A percentile compares a stretch with the other conserved stretches of the same genome.
phyloP scores from a whole-genome alignment of 2,329 filamentous ascomycete genomes.

The Xylariaceae sp. region DNA sequence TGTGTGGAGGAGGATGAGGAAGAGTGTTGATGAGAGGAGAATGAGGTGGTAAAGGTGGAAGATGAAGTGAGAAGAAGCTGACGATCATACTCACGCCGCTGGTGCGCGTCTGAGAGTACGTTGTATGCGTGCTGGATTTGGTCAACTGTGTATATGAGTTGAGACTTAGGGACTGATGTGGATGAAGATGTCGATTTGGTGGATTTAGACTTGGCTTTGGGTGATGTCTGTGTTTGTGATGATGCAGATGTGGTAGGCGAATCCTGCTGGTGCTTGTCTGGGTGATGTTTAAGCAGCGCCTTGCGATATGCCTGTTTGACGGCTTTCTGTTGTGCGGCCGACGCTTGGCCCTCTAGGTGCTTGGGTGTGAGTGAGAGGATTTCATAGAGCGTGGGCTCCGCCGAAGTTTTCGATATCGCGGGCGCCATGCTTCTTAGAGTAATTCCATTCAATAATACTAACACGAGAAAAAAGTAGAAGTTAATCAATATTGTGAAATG shows the following conservation, averaged over 20 bases:
- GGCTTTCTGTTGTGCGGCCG: slow-evolving; percentile 49
- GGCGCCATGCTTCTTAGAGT: slow-evolving; percentile 32
- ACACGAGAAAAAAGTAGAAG: slow-evolving; percentile 9
- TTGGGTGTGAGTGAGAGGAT: slow-evolving; percentile 61
- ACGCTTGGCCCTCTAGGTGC: slow-evolving; percentile 51
- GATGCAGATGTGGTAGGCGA: slow-evolving; percentile 19
- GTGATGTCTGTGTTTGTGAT: slow-evolving; percentile 11
- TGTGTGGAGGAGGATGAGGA: slow-evolving; percentile 15
- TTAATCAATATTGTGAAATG: background rate
- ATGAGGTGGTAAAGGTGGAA: background rate
- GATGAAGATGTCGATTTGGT: slow-evolving; percentile 24
- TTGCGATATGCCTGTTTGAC: slow-evolving; percentile 69
- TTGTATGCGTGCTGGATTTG: slow-evolving; percentile 67
- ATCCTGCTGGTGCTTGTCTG: slow-evolving; percentile 56
- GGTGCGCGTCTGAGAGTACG: slow-evolving; percentile 57
- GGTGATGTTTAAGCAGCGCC: slow-evolving; percentile 69
- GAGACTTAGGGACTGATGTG: slow-evolving; percentile 17
- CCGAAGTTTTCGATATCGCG: slow-evolving; percentile 35
- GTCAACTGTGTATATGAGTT: slow-evolving; percentile 59
- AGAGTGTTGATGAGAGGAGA: background rate
- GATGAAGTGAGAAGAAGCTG: slow-evolving; percentile 44
- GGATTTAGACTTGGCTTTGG: slow-evolving; percentile 12
- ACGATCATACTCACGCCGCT: slow-evolving; percentile 61
- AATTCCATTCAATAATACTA: no score
- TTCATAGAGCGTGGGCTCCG: slow-evolving; percentile 61